Evolutionary conservation across 768 basidiomycete genomes (phyloP).

Genomic region (Phaeolepiota aurea): DNA sequence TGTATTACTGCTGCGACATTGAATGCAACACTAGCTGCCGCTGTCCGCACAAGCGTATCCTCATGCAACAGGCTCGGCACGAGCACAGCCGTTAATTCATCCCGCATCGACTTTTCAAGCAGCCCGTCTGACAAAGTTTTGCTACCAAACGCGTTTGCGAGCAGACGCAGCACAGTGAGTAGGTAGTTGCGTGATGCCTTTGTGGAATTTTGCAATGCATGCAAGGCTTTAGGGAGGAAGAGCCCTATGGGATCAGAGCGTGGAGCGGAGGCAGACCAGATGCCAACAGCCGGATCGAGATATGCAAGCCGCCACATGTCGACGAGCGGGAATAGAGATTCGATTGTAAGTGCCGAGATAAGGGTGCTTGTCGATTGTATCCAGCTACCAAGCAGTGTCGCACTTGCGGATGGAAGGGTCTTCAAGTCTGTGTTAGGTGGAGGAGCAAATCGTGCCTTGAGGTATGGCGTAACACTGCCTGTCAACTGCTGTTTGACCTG

Average conservation of each 20-base stretch:
- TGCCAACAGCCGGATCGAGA: constrained; percentile 50
- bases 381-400: constrained; percentile 40
- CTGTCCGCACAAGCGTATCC: constrained; percentile 62
- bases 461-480: constrained; percentile 47
- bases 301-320: constrained; percentile 80
- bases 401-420: constrained; percentile 15
- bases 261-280: constrained; percentile 34
- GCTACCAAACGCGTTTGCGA: constrained; percentile 60
- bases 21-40: constrained; percentile 79
- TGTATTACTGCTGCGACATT: constrained; percentile 66
- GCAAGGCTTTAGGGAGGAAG: constrained; percentile 37
- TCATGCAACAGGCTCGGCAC: constrained; percentile 61
- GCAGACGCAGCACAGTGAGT: constrained; percentile 58
- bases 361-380: constrained; percentile 36
- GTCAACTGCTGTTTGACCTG: constrained; percentile 45
- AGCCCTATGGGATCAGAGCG: constrained; percentile 32
- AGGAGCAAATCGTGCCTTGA: constrained; percentile 48
- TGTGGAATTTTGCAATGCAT: constrained; percentile 17
- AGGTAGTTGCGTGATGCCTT: constrained; percentile 44
- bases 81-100: constrained; percentile 41
- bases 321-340: constrained; percentile 68
- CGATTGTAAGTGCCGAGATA: constrained; percentile 33
- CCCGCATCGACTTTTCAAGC: constrained; percentile 20
- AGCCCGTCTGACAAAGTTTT: constrained; percentile 33
- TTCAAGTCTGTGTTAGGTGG: constrained; percentile 8